Evolutionary conservation across 2,329 filamentous ascomycete genomes (phyloP).

Genomic region (Cladosporium sp.): DNA sequence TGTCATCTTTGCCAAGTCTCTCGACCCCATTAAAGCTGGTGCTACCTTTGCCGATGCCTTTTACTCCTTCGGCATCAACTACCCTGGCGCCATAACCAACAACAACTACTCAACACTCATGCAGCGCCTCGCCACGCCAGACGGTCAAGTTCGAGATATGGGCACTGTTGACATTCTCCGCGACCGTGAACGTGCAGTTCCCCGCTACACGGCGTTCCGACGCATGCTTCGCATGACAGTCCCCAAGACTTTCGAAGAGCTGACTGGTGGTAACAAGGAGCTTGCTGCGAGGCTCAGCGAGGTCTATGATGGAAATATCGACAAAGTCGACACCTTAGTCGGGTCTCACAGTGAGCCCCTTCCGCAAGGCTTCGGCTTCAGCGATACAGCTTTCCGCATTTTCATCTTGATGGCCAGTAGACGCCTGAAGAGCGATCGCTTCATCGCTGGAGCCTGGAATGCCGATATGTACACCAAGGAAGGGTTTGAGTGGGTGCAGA

Average conservation of each 20-base stretch:
- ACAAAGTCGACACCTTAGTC: slow-evolving; percentile 46
- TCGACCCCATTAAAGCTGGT: slow-evolving; percentile 34
- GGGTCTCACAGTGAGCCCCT: slow-evolving; percentile 47
- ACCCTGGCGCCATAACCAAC: slow-evolving; percentile 48
- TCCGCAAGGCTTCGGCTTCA: slow-evolving; percentile 49
- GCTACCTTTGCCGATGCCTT: slow-evolving; percentile 41
- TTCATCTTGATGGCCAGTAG: slow-evolving; percentile 50
- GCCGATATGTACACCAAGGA: slow-evolving; percentile 43
- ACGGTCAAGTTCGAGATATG: slow-evolving; percentile 45
- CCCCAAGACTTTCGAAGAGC: slow-evolving; percentile 41
- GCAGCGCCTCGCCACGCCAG: slow-evolving; percentile 43
- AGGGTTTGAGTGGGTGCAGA: slow-evolving; percentile 47
- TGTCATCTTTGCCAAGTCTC: slow-evolving; percentile 39
- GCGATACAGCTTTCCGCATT: slow-evolving; percentile 50
- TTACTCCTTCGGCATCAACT: slow-evolving; percentile 52
- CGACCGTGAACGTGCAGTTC: slow-evolving; percentile 50
- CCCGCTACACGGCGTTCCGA: slow-evolving; percentile 49
- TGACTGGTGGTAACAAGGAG: slow-evolving; percentile 42
- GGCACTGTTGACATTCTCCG: slow-evolving; percentile 50
- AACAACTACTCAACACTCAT: slow-evolving; percentile 46
- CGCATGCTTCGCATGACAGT: slow-evolving; percentile 44
- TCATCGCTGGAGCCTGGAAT: slow-evolving; percentile 46
- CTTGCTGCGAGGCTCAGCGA: slow-evolving; percentile 41
- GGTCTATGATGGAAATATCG: slow-evolving; percentile 45
- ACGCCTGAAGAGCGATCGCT: slow-evolving; percentile 47